A percentile compares a stretch with the other conserved stretches of the same genome.
Evolutionary conservation across 768 basidiomycete species (phyloP).

Genomic region (Termitomyces sp.): DNA sequence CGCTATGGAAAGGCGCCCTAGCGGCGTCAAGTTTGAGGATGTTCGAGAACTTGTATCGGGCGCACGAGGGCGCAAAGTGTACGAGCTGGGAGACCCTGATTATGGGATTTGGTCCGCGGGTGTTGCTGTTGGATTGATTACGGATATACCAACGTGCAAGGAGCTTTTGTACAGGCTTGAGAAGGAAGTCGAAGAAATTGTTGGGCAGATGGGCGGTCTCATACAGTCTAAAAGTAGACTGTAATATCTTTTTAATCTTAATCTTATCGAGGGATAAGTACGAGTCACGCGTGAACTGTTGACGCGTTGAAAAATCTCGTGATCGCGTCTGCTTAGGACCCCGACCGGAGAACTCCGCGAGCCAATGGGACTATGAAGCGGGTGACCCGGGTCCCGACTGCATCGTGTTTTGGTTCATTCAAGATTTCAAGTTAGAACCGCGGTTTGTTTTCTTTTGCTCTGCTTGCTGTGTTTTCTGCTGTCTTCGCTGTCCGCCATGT

Average conservation of each 20-base stretch:
- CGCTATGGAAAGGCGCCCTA: slow-evolving; percentile 70
- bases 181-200: slow-evolving; percentile 64
- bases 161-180: slow-evolving; percentile 66
- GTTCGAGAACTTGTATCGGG: slow-evolving; percentile 73
- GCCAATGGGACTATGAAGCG: slow-evolving; percentile 13
- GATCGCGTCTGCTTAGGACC: slow-evolving; percentile 33
- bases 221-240: slow-evolving; percentile 31
- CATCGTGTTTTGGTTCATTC: slow-evolving; percentile 23
- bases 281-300: not conserved
- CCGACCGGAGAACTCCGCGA: slow-evolving; percentile 13
- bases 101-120: slow-evolving; percentile 84
- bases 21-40: slow-evolving; percentile 86
- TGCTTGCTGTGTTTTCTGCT: slow-evolving; percentile 21
- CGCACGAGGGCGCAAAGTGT: slow-evolving; percentile 63
- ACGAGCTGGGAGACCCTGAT: slow-evolving; percentile 80
- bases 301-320: slow-evolving; percentile 19
- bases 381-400: slow-evolving; percentile 21
- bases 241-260: slow-evolving; percentile 15
- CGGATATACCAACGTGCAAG: slow-evolving; percentile 80
- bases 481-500: slow-evolving; percentile 22
- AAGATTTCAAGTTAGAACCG: not conserved
- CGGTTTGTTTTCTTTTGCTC: slow-evolving; percentile 13
- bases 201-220: slow-evolving; percentile 38
- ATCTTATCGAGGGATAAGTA: not conserved
- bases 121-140: slow-evolving; percentile 62